Evolutionary conservation across 2,329 filamentous ascomycete species (phyloP).

Genomic region (Aphanocladium album): DNA sequence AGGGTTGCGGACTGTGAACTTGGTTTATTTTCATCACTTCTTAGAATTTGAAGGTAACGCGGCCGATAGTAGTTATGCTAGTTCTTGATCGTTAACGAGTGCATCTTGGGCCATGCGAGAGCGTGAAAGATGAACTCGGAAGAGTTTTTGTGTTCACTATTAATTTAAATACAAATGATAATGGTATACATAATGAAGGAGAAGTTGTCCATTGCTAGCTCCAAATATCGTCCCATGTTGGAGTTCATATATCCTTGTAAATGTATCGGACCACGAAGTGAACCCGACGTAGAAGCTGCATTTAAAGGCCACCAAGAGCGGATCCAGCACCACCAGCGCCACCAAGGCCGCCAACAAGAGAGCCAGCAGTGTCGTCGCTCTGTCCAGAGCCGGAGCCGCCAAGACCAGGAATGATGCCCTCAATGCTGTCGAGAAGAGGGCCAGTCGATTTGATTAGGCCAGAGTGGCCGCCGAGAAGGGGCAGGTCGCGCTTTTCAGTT

Average conservation of each 20-base stretch:
- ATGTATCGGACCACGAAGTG: too few relatives aligned
- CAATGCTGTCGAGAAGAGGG: constrained; percentile 4
- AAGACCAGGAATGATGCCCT: constrained; percentile 1
- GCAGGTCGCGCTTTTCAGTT: constrained; percentile 7
- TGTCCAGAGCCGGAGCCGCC: background rate
- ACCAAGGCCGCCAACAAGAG: background rate
- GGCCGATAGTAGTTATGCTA: too few relatives aligned
- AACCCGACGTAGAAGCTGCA: background rate
- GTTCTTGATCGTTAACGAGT: background rate
- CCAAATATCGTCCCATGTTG: too few relatives aligned
- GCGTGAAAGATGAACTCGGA: background rate
- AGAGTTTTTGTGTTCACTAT: background rate
- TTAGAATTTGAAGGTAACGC: too few relatives aligned
- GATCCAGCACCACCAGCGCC: background rate
- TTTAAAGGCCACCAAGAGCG: background rate
- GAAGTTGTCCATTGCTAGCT: background rate
- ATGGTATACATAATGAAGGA: background rate
- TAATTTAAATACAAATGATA: background rate
- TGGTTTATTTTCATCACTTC: too few relatives aligned
- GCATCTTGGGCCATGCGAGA: background rate
- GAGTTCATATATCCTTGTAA: background rate
- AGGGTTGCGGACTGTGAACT: too few relatives aligned
- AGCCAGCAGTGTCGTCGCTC: background rate
- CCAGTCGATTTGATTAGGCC: background rate
- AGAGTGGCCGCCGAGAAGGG: constrained; percentile 8